These are phyloP conservation scores for Colletotrichum chrysophilum DNA, from an alignment of 2,329 filamentous ascomycete species.

Conservation along the genomic window DNA sequence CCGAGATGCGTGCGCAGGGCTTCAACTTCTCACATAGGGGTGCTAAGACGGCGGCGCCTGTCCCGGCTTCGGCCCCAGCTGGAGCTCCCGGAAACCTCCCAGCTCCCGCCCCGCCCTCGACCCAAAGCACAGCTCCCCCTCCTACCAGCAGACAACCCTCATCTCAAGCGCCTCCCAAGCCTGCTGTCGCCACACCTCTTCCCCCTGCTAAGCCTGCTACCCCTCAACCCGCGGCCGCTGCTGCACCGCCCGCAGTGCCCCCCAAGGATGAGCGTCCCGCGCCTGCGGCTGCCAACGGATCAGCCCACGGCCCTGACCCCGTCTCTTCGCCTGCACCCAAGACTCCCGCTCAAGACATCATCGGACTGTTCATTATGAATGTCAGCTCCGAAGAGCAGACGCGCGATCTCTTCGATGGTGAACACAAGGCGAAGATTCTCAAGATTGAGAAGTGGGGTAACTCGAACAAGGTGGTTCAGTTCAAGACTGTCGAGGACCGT, in stretches of 20 bases:
- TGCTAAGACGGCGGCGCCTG: conserved; percentile 66
- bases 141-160: conserved; percentile 39
- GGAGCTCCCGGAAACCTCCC: conserved; percentile 36
- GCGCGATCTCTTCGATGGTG: conserved; percentile 79
- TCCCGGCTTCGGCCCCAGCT: conserved; percentile 36
- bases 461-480: conserved; percentile 85
- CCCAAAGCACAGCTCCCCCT: conserved; percentile 38
- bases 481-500: conserved; percentile 80
- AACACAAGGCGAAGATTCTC: conserved; percentile 81
- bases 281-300: conserved; percentile 55
- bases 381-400: conserved; percentile 84
- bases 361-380: conserved; percentile 90
- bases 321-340: conserved; percentile 65
- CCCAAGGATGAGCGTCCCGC: conserved; percentile 61
- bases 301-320: conserved; percentile 55
- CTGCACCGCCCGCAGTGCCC: conserved; percentile 50
- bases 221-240: conserved; percentile 53
- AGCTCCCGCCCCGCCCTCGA: conserved; percentile 39
- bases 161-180: conserved; percentile 45
- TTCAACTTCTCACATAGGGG: conserved; percentile 99
- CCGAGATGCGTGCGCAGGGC: conserved; percentile 97
- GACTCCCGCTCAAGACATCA: conserved; percentile 67
- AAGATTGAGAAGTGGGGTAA: conserved; percentile 80
- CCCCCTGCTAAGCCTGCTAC: conserved; percentile 46
- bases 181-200: conserved; percentile 40